A percentile compares a stretch with the other conserved stretches of the same genome.
These are phyloP conservation scores for Fusarium sp. DNA, from an alignment of 2,329 filamentous ascomycete genomes.

Conservation along the genomic window DNA sequence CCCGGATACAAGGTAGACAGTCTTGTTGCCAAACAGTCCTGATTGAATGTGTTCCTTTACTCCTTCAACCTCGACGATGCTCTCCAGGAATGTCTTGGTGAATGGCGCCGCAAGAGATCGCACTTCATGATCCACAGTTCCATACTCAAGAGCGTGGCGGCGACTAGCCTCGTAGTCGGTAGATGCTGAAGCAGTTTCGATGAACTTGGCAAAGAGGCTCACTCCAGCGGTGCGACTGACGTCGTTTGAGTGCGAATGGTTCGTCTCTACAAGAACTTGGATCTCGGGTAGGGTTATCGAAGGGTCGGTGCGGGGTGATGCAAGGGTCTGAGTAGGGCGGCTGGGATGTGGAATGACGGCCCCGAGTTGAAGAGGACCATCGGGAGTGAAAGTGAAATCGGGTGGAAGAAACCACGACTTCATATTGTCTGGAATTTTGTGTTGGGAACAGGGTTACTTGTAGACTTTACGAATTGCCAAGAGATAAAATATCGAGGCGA, in stretches of 20 bases:
- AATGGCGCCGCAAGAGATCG: not conserved
- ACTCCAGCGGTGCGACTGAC: not conserved
- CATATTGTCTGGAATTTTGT: not conserved
- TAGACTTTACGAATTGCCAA: no score
- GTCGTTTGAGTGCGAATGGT: constrained; percentile 1
- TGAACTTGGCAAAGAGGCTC: not conserved
- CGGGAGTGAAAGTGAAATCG: not conserved
- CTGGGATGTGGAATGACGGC: not conserved
- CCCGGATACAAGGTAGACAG: not conserved
- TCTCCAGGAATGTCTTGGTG: not conserved
- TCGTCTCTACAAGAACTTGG: not conserved
- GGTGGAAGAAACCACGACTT: not conserved
- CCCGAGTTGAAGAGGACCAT: not conserved
- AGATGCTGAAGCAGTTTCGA: not conserved
- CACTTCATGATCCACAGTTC: not conserved
- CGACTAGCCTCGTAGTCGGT: not conserved
- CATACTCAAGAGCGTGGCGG: not conserved
- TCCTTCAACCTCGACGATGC: accelerated
- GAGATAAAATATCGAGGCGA: no score
- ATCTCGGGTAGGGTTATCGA: not conserved
- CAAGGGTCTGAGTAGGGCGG: not conserved
- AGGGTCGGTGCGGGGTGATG: not conserved
- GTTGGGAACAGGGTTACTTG: no score
- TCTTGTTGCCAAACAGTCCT: accelerated
- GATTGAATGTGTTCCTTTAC: not conserved